Conservation (phyloP, 2,329 filamentous ascomycete species). For the Rhynchosporium agropyri region DNA sequence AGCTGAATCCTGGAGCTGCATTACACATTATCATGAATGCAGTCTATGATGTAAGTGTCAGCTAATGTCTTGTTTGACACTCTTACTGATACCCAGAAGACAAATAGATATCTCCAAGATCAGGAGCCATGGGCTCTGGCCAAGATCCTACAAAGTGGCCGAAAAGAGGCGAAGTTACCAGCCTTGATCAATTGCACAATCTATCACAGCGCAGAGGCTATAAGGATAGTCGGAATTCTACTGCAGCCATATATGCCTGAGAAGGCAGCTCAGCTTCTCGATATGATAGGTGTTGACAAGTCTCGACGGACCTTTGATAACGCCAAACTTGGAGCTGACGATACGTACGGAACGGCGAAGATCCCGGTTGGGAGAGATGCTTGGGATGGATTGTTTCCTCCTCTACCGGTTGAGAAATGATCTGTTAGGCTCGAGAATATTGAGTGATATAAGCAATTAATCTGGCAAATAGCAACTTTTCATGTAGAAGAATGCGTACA, state of each 20-base stretch:
- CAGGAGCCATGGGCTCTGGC: constrained; percentile 69
- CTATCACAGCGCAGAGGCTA: constrained; percentile 71
- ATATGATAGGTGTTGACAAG: constrained; percentile 72
- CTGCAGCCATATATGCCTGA: constrained; percentile 89
- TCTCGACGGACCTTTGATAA: constrained; percentile 64
- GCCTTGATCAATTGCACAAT: constrained; percentile 60
- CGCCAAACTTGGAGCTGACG: constrained; percentile 65
- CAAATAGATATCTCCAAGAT: constrained; percentile 67
- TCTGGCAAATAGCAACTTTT: not conserved
- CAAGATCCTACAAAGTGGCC: constrained; percentile 38
- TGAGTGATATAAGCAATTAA: not conserved
- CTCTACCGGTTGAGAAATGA: constrained; percentile 48
- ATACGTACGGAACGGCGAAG: constrained; percentile 61
- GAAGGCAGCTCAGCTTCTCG: constrained; percentile 72
- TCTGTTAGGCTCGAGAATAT: not conserved
- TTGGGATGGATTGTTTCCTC: constrained; percentile 56
- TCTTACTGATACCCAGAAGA: constrained; percentile 47
- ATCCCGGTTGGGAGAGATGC: constrained; percentile 44
- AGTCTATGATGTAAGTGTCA: constrained; percentile 56
- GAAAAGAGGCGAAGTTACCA: constrained; percentile 21
- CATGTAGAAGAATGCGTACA: constrained; percentile 1
- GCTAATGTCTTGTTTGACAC: not conserved
- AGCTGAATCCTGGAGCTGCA: constrained; percentile 65
- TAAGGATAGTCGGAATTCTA: constrained; percentile 80
- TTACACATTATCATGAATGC: constrained; percentile 65